Base-by-base conservation (phyloP, 192 early-diverging fungal species). In the Coemansia sp. region DNA sequence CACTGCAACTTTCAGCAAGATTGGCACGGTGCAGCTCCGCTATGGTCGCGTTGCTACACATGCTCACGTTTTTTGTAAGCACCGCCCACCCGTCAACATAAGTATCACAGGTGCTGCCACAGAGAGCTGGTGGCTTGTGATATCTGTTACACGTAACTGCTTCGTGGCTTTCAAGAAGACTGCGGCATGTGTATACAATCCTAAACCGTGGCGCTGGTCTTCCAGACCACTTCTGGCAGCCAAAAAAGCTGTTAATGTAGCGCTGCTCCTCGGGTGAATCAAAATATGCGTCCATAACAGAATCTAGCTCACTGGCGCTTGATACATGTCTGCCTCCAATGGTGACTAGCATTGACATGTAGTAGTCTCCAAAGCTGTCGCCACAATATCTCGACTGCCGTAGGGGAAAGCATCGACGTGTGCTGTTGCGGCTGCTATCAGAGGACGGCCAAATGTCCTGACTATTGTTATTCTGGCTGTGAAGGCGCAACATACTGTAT, bases 121-220 rank as follows among this genome's bases (percentile, higher is more conserved):
- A 76, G 16, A 76, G 64, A 13, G 74, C 45, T 1, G 66, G 72
- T 37, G 73, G 69, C 19, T 26, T 16, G 4, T 58, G 18, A 18
- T 65, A n/a, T 9, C 19, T 5, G 57, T 80, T 74, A 65, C 78
- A 80, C 10, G 10, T 54, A 43, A 43, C 43, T 8, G 73, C 67
- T 51, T 74, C 69, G 9, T 48, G 21, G 46, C 73, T 71, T 45
- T 74, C 78, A 6, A 80, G 73, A 12, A 72, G 63, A n/a, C 66
- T 69, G 32, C 78, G 72, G 61, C 78, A 80, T 6, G 67, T 68
- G 57, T 80, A 80, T n/a, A 67, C 46, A 46, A 80, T 69, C 16
- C 70, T 72, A 41, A 72, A 80, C 26, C 73, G 59, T 9, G 78
- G 73, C 46, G 45, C 52, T 22, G 63, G 54, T 26, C 55, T 32